A percentile compares a stretch with the other conserved stretches of the same genome.
phyloP scores from a whole-genome alignment of 192 early-diverging fungal genomes.

The Backusella liffmaniae region DNA sequence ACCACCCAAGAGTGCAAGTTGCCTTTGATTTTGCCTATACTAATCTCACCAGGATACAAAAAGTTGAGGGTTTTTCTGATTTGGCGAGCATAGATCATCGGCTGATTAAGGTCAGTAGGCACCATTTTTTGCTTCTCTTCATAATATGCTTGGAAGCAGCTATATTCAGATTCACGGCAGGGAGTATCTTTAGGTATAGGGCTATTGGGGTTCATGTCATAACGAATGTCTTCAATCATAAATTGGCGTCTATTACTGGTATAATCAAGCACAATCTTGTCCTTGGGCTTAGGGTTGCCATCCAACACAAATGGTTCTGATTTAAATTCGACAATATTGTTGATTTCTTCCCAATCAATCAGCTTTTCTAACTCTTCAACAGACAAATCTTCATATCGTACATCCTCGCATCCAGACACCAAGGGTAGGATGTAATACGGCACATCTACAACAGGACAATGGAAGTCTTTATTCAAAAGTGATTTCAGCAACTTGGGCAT shows the following conservation, averaged over 20 bases:
- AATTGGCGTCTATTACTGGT: conserved; percentile 43
- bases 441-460: conserved; percentile 47
- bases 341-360: conserved; percentile 52
- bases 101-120: conserved; percentile 24
- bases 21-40: conserved; percentile 26
- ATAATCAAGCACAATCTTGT: conserved; percentile 40
- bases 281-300: conserved; percentile 13
- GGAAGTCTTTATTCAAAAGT: conserved; percentile 45
- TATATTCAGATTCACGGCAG: conserved; percentile 30
- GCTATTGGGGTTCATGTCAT: conserved; percentile 32
- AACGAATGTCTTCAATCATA: conserved; percentile 37
- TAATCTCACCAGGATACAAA: conserved; percentile 31
- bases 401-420: conserved; percentile 15
- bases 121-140: conserved; percentile 27
- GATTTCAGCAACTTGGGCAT: conserved; percentile 49
- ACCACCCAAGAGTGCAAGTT: conserved; percentile 29
- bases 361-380: neutral
- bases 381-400: conserved; percentile 35
- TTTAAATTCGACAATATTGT: conserved; percentile 7
- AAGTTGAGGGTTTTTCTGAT: conserved; percentile 45
- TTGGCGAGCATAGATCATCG: conserved; percentile 37
- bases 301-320: conserved; percentile 22
- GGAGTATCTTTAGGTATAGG: conserved; percentile 13
- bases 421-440: conserved; percentile 60
- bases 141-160: conserved; percentile 46